Evolutionary conservation across 1,284 basidiomycete species (phyloP).

Genomic region (Cryptococcus sp.): DNA sequence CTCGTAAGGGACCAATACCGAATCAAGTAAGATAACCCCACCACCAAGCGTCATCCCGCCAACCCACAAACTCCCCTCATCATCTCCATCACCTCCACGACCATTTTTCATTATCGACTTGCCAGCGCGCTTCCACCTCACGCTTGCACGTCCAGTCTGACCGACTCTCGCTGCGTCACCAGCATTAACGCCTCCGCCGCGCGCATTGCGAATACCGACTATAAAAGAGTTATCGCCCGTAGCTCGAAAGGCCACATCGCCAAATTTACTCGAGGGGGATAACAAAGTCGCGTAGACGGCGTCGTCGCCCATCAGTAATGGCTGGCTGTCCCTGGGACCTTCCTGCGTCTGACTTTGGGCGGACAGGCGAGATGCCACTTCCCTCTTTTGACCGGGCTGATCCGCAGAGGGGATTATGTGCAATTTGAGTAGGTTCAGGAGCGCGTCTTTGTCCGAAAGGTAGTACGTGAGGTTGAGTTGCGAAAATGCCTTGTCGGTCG

Average conservation of each 20-base stretch:
- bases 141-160: constrained; percentile 77
- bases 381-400: not conserved
- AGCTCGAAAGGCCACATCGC: constrained; percentile 75
- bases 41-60: constrained; percentile 59
- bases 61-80: constrained; percentile 32
- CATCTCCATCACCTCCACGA: constrained; percentile 4
- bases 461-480: constrained; percentile 80
- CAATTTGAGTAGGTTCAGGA: constrained; percentile 75
- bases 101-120: constrained; percentile 24
- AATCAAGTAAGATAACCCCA: constrained; percentile 86
- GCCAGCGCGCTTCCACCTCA: constrained; percentile 55
- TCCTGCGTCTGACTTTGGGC: not conserved
- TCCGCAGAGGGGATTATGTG: constrained; percentile 73
- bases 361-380: not conserved
- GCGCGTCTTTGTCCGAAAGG: constrained; percentile 62
- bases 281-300: constrained; percentile 73
- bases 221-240: constrained; percentile 60
- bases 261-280: constrained; percentile 62
- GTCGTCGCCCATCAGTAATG: constrained; percentile 69
- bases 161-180: constrained; percentile 76
- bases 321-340: constrained; percentile 55
- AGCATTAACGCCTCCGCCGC: constrained; percentile 66
- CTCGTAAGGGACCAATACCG: constrained; percentile 78
- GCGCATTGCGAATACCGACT: constrained; percentile 87
- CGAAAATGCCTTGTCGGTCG: constrained; percentile 89